A percentile compares a stretch with the other conserved stretches of the same genome.
Evolutionary conservation across 805 yeast genomes (phyloP).

Genomic region (Grigorovia jiainica): DNA sequence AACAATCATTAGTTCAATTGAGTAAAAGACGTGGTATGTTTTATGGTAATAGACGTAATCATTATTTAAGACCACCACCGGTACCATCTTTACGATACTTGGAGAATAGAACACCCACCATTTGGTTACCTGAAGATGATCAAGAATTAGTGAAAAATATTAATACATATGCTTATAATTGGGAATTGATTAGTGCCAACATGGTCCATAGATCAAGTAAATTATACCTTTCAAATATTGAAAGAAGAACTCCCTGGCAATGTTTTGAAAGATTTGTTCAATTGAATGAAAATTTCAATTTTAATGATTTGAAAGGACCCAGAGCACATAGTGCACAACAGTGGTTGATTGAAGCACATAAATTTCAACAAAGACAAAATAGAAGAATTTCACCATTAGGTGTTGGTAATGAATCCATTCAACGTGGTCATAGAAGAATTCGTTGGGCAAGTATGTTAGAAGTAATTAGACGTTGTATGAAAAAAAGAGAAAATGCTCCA

Average conservation of each 20-base stretch:
- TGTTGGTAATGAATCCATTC: conserved; percentile 86
- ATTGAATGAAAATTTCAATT: conserved; percentile 78
- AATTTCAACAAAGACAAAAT: conserved; percentile 79
- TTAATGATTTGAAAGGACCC: conserved; percentile 79
- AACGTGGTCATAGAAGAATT: conserved; percentile 81
- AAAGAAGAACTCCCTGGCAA: conserved; percentile 97
- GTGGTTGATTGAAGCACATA: conserved; percentile 88
- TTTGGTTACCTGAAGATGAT: conserved; percentile 95
- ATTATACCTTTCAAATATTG: conserved; percentile 77
- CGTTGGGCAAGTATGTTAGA: conserved; percentile 98
- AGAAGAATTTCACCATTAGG: conserved; percentile 87
- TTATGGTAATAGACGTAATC: conserved; percentile 43
- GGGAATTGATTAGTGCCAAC: conserved; percentile 85
- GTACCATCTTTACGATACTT: conserved; percentile 81
- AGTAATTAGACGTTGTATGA: conserved; percentile 82
- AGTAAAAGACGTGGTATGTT: conserved; percentile 37
- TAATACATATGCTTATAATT: conserved; percentile 80
- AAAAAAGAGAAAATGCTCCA: conserved; percentile 74
- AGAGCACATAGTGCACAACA: conserved; percentile 75
- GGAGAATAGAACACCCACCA: conserved; percentile 80
- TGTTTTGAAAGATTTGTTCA: conserved; percentile 95
- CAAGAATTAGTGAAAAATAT: conserved; percentile 67
- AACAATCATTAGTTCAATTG: conserved; percentile 27
- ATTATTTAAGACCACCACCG: conserved; percentile 71
- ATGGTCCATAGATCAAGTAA: conserved; percentile 57